Evolutionary conservation across 306 rosid genomes (phyloP).

Genomic region (Citrullus mucosospermus): DNA sequence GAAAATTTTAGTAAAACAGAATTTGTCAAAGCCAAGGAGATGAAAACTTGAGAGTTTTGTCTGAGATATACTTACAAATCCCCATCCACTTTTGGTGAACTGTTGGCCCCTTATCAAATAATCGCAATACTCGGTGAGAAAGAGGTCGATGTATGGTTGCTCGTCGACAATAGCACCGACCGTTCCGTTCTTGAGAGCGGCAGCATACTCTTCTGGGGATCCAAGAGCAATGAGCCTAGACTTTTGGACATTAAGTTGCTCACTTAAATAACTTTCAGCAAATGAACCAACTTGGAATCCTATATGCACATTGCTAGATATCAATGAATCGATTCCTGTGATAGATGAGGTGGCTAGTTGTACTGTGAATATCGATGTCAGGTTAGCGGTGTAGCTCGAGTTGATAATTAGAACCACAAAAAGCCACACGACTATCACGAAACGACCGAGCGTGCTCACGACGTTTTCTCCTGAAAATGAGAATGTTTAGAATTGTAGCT

Average conservation of each 20-base stretch:
- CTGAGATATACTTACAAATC: conserved; percentile 32
- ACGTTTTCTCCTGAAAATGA: conserved; percentile 35
- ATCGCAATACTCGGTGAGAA: conserved; percentile 33
- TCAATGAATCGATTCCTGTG: conserved; percentile 36
- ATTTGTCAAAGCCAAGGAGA: background rate
- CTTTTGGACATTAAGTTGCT: conserved; percentile 26
- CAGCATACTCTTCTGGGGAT: conserved; percentile 34
- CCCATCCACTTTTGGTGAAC: conserved; percentile 48
- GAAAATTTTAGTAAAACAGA: background rate
- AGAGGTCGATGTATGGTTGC: conserved; percentile 31
- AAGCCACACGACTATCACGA: conserved; percentile 35
- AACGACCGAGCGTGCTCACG: conserved; percentile 25
- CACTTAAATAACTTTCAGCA: conserved; percentile 27
- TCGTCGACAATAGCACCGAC: conserved; percentile 45
- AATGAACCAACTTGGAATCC: conserved; percentile 48
- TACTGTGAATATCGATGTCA: conserved; percentile 41
- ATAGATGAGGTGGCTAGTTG: conserved; percentile 34
- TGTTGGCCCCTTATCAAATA: conserved; percentile 23
- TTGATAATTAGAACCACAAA: conserved; percentile 34
- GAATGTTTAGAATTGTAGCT: background rate
- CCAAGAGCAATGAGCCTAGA: conserved; percentile 43
- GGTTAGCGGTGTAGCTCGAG: conserved; percentile 45
- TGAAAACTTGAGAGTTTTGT: background rate
- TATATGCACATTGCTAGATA: conserved; percentile 20
- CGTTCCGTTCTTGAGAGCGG: conserved; percentile 26